Base-by-base conservation (phyloP, 176 grass and related monocot species). In the Chrysopogon serrulatus region DNA sequence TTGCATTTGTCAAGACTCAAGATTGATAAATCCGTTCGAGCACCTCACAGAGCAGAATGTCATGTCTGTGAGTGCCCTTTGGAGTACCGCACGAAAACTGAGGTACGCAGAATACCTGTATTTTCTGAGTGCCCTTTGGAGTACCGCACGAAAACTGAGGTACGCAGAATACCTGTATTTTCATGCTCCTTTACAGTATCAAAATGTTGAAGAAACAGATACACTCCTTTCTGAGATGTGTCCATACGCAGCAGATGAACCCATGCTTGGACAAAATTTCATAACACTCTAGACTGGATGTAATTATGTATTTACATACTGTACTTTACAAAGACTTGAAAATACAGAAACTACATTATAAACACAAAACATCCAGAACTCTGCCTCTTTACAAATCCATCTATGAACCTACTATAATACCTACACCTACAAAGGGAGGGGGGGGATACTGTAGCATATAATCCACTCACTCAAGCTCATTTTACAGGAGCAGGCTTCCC, bases 1-100 rank as follows among this genome's bases (percentile, higher is more conserved):
- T 98, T 87, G 91, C 96, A 71, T 96, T 98, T 73, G 96, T 98
- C 28, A 95, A 85, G 80, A 88, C 89, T n/a, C n/a, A n/a, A n/a
- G n/a, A n/a, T n/a, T 1, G 91, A 92, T 65, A 95, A 87, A 66
- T 92, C 87, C 39, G 87, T 76, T 24, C 65, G 77, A 78, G 68
- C 39, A 37, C 89, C 91, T 65, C 96, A 98, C 45, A 88, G 65
- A 88, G 93, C 96, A 36, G 85, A 92, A 80, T 98, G 96, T 17
- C 96, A 98, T 93, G 96, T 98, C n/a, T 98, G 96, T n/a, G n/a
- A n/a, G n/a, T n/a, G n/a, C n/a, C n/a, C n/a, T n/a, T n/a, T n/a
- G n/a, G n/a, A n/a, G n/a, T n/a, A n/a, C n/a, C n/a, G n/a, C n/a
- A n/a, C n/a, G n/a, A n/a, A n/a, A n/a, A n/a, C n/a, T n/a, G n/a